phyloP scores from a whole-genome alignment of 768 basidiomycete species.

The Pleurotus salmoneostramineus region DNA sequence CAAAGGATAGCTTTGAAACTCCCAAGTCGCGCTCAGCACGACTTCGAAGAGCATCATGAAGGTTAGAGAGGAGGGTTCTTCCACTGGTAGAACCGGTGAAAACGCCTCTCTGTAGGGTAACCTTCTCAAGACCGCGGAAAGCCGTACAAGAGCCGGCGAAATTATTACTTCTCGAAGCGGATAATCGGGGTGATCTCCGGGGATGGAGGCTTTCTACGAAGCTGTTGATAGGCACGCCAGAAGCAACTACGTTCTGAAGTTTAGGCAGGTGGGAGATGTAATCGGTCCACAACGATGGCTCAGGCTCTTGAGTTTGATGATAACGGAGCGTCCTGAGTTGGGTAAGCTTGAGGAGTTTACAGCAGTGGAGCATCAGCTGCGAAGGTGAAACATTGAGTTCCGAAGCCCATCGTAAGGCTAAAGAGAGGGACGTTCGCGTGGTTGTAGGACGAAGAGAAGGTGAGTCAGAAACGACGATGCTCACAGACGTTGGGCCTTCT shows the following conservation, averaged over 20 bases:
- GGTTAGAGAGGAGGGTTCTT: conserved; percentile 7
- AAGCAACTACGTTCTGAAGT: conserved; percentile 19
- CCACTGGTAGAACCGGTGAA: conserved; percentile 13
- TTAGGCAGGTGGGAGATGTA: conserved; percentile 23
- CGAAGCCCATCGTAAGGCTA: conserved; percentile 21
- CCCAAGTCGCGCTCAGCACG: conserved; percentile 25
- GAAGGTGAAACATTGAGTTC: conserved; percentile 11
- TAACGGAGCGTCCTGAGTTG: conserved; percentile 22
- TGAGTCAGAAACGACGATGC: not conserved
- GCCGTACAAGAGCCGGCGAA: conserved; percentile 12
- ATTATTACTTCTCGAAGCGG: conserved; percentile 6
- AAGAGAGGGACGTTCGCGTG: conserved; percentile 13
- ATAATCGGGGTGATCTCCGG: conserved; percentile 9
- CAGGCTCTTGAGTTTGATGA: conserved; percentile 14
- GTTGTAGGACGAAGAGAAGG: not conserved
- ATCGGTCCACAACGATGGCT: conserved; percentile 16
- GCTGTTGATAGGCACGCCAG: conserved; percentile 15
- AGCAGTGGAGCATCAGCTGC: conserved; percentile 16
- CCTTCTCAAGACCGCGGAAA: conserved; percentile 22
- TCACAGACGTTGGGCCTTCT: not conserved
- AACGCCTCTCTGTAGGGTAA: conserved; percentile 19
- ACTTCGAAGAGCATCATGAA: conserved; percentile 23
- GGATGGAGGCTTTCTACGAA: conserved; percentile 20
- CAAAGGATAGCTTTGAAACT: conserved; percentile 22
- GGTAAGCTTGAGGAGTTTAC: conserved; percentile 18